Conservation (phyloP, 257 asterid genomes). For the Salvia splendens region DNA sequence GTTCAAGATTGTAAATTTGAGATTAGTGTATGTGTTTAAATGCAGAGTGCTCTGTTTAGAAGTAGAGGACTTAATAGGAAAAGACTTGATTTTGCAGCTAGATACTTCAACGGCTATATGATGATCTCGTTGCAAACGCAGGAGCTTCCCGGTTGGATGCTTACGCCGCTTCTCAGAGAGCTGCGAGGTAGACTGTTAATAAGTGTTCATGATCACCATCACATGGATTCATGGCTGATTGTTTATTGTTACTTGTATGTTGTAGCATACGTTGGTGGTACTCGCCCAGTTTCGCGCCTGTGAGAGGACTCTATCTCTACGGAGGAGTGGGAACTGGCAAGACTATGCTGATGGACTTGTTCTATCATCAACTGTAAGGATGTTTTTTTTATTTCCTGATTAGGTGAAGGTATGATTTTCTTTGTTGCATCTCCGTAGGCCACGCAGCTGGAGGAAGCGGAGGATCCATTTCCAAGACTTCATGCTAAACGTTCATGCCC, state of each 20-base stretch:
- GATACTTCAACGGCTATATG: constrained; percentile 84
- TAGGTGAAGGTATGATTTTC: not conserved
- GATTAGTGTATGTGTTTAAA: not conserved
- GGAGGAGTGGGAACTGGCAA: constrained; percentile 99
- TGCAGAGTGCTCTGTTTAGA: not conserved
- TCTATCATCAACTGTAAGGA: constrained; percentile 73
- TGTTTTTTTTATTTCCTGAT: not conserved
- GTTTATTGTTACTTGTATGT: not conserved
- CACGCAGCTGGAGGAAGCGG: constrained; percentile 86
- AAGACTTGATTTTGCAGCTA: constrained; percentile 46
- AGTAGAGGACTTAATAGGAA: not conserved
- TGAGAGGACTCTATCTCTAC: constrained; percentile 87
- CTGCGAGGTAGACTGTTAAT: constrained; percentile 52
- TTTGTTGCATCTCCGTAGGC: constrained; percentile 49
- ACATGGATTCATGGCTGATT: not conserved
- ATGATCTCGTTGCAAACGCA: constrained; percentile 73
- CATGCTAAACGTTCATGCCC: constrained; percentile 91
- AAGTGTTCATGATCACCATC: not conserved
- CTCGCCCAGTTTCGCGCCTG: constrained; percentile 89
- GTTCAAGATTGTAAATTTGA: not conserved
- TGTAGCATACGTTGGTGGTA: constrained; percentile 80
- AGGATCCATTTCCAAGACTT: constrained; percentile 96
- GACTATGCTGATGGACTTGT: constrained; percentile 96
- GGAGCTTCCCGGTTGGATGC: constrained; percentile 76
- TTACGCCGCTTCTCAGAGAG: constrained; percentile 56